These are phyloP conservation scores for button mushroom (Agaricus bisporus) DNA, from an alignment of 768 basidiomycete genomes.

Conservation along the genomic window DNA sequence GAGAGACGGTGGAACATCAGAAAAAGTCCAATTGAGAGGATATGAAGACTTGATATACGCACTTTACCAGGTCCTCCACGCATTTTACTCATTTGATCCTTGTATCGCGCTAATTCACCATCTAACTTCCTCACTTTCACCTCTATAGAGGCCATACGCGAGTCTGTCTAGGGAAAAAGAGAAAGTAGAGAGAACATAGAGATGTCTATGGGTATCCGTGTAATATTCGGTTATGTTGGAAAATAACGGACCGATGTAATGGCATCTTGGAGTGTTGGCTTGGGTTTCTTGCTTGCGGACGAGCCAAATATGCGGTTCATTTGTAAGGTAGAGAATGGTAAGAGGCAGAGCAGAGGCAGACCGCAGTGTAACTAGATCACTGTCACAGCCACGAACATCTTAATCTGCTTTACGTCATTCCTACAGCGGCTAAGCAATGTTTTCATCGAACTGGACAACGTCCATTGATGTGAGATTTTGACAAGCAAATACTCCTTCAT, in stretches of 20 bases:
- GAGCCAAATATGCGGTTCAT: constrained; percentile 88
- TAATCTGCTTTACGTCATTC: background rate
- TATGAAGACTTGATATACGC: background rate
- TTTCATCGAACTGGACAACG: no score
- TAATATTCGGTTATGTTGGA: background rate
- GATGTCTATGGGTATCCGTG: background rate
- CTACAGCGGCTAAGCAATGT: background rate
- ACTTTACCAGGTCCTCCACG: constrained; percentile 95
- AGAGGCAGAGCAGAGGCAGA: background rate
- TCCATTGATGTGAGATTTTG: no score
- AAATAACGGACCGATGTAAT: constrained; percentile 65
- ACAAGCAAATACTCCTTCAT: no score
- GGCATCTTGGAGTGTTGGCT: constrained; percentile 86
- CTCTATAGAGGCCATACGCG: constrained; percentile 81
- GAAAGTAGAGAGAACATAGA: no score
- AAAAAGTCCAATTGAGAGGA: background rate
- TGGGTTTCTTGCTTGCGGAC: constrained; percentile 74
- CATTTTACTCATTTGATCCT: constrained; percentile 94
- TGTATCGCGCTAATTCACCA: constrained; percentile 85
- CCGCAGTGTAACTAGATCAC: background rate
- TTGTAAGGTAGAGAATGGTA: constrained; percentile 1
- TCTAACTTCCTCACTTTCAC: constrained; percentile 97
- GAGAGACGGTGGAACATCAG: no score
- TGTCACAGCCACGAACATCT: background rate
- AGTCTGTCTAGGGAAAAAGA: constrained; percentile 61